Evolutionary conservation across 768 basidiomycete species (phyloP), one percentile per base, ranked within the genome.

Genomic region (Tephrocybe sp.): DNA sequence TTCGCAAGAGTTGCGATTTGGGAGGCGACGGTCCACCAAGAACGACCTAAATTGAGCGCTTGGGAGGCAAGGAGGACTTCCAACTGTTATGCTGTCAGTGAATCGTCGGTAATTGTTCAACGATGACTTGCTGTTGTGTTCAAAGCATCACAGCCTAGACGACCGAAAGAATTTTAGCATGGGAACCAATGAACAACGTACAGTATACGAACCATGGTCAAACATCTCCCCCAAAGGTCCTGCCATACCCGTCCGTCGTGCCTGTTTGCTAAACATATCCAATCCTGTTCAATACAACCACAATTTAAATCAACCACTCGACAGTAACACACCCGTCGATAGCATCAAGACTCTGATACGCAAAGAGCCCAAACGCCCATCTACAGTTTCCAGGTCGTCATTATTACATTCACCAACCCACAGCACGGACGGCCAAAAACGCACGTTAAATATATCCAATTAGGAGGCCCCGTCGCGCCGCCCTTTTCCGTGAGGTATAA

Each of bases 151-250:
- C 90, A 94, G 4, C 89, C 89, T 91, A 5, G 40, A 13, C 26
- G 26, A 39, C 12, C 23, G 45, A n/a, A 39, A 45, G 19, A 3
- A 45, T n/a, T 33, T 41, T 5, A 48, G 11, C 16, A 36, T 17
- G 9, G 34, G 10, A 56, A 12, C 22, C 14, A 40, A 11, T 14
- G 22, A 14, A 48, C 10, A 50, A 30, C 6, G 39, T 7, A 32
- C 13, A 34, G 30, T 17, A 3, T 10, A 60, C 75, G 43, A 59
- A 87, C 94, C 96, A 68, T 98, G 97, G 64, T 99, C 97, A 66
- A 99, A 99, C 85, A 98, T 87, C 67, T 99, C 91, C 14, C 97
- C 97, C 30, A 98, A 72, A 20, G 96, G 96, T 4, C 97, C 92
- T n/a, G 93, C 89, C 91, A 97, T 98, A 1, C 93, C 93, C 1